Conservation (phyloP, 345 rosid genomes). For the Eucalyptus curtisii region DNA sequence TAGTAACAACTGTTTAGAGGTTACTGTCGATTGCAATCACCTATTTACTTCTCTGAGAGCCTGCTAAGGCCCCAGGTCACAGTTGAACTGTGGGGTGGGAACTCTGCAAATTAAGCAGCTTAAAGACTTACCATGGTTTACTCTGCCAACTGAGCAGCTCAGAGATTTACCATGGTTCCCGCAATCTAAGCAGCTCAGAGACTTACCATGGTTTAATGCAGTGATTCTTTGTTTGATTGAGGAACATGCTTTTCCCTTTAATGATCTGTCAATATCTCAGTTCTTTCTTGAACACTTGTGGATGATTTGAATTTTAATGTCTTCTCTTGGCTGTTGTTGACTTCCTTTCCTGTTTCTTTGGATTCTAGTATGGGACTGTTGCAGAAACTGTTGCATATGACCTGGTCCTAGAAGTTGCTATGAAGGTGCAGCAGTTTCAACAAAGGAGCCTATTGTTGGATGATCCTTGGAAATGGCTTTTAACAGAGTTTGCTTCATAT, state of each 20-base stretch:
- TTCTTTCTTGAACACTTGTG: not conserved
- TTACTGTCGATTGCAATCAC: not conserved
- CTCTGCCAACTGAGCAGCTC: not conserved
- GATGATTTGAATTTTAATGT: not conserved
- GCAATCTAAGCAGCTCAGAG: not conserved
- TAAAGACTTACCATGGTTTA: not conserved
- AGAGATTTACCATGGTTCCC: not conserved
- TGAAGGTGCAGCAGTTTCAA: slow-evolving; percentile 83
- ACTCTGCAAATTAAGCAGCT: not conserved
- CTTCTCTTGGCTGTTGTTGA: slow-evolving; percentile 1
- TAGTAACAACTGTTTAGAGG: not conserved
- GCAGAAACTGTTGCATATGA: slow-evolving; percentile 99
- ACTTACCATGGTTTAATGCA: not conserved
- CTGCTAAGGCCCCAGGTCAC: not conserved
- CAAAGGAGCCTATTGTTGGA: slow-evolving; percentile 70
- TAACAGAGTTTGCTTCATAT: slow-evolving; percentile 83
- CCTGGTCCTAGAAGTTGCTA: slow-evolving; percentile 74
- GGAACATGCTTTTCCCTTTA: not conserved
- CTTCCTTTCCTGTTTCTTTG: slow-evolving; percentile 2
- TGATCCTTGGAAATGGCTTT: slow-evolving; percentile 98
- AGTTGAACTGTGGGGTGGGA: not conserved
- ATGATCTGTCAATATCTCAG: not conserved
- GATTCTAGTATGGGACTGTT: slow-evolving; percentile 73
- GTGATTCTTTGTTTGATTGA: not conserved
- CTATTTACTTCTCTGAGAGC: not conserved